Evolutionary conservation across 805 yeast genomes (phyloP), one percentile per base, ranked within the genome.

Genomic region (Babjeviella inositovora): DNA sequence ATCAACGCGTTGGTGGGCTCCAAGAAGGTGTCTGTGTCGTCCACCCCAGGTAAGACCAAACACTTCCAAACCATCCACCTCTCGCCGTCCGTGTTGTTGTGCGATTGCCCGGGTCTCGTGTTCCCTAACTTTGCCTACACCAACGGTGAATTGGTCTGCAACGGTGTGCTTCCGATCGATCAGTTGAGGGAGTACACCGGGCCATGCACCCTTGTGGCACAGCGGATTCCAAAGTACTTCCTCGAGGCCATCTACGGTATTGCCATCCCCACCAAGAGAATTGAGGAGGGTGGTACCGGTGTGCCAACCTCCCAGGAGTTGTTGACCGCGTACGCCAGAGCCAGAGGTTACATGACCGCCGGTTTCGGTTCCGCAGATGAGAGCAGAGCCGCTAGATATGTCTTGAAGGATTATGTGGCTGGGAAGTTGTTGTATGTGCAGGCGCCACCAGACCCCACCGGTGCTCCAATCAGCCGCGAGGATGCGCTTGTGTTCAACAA

Each of bases 81-180:
- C 21, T 70, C 94, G 1, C 79, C 76, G 24, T 62, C 75, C 17
- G 90, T 90, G 3, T 62, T 84, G 34, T 58, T 90, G 25, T 90
- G 97, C 52, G 99, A 90, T 61, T 90, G 99, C 59, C 99, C 99
- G 2, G 99, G 99, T 64, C 61, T 90, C 31, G 99, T 90, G 10
- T 90, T 90, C 58, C 98, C 99, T 13, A 90, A 87, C 41, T 90
- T 90, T 45, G 97, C 97, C 5, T 80, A 79, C 44, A 80, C 95
- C 13, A 85, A 84, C 41, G 97, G 93, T 37, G 99, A 90, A 39
- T 63, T 90, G 39, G 98, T 90, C 1, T 84, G 96, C 55, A 81
- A 84, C 41, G 99, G 99, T 62, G 94, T 90, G n/a, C 61, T 90
- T 27, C 99, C 99, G 11, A 90, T 90, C 37, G 98, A 90, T 52